phyloP scores from a whole-genome alignment of 495 filamentous ascomycete species.

The Hyaloscypha bicolor region DNA sequence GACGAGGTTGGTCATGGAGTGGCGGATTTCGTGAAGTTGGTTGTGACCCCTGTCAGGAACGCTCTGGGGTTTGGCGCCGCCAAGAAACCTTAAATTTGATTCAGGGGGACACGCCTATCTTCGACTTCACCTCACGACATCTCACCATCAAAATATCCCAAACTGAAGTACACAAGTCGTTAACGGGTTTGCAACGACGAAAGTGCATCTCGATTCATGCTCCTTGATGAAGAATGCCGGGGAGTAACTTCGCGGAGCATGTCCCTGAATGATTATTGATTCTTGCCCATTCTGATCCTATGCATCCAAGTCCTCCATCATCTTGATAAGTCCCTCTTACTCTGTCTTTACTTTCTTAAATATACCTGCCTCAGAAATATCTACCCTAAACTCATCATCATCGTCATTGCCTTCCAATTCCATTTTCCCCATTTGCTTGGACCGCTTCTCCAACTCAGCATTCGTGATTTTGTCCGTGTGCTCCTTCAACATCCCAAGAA shows the following conservation, averaged over 20 bases:
- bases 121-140: background rate
- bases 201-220: no score
- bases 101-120: background rate
- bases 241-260: no score
- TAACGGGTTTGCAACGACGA: no score
- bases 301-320: background rate
- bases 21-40: slow-evolving; percentile 1
- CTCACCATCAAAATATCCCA: background rate
- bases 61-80: slow-evolving; percentile 3
- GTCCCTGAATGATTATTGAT: background rate
- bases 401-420: background rate
- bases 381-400: background rate
- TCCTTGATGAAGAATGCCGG: no score
- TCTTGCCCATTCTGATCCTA: background rate
- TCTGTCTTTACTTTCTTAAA: background rate
- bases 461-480: background rate
- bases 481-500: background rate
- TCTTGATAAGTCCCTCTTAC: background rate
- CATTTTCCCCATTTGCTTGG: background rate
- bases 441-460: background rate
- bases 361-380: background rate
- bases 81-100: background rate
- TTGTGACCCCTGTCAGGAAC: background rate
- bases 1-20: background rate
- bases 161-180: no score